Evolutionary conservation across 2,329 filamentous ascomycete genomes (phyloP).

Genomic region (Cladosporium sp.): DNA sequence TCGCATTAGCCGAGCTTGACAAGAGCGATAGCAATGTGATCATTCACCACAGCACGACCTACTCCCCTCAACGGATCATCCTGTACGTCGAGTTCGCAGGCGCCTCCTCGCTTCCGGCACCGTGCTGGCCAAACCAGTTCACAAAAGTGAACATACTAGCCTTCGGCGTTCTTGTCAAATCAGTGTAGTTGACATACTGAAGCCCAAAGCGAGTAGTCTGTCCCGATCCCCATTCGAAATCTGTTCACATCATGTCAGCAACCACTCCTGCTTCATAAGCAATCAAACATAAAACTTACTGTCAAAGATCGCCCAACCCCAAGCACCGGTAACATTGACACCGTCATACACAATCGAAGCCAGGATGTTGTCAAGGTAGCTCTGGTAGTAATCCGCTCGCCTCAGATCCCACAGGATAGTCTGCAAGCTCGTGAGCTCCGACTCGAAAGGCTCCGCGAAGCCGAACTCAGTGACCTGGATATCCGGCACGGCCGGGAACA

Average conservation of each 20-base stretch:
- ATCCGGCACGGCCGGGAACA: conserved; percentile 45
- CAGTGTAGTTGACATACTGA: conserved; percentile 39
- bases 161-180: conserved; percentile 40
- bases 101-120: not conserved
- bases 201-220: conserved; percentile 37
- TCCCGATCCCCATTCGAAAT: conserved; percentile 37
- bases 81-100: conserved; percentile 6
- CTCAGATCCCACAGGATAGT: conserved; percentile 34
- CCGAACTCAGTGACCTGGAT: conserved; percentile 41
- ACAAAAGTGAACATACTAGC: conserved; percentile 42
- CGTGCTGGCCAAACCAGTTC: conserved; percentile 36
- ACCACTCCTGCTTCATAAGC: not conserved
- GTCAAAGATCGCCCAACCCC: conserved; percentile 40
- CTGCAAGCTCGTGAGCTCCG: conserved; percentile 28
- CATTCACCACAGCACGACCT: not conserved
- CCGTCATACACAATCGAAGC: conserved; percentile 37
- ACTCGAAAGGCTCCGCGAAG: conserved; percentile 38
- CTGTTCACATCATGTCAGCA: conserved; percentile 1
- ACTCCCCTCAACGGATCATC: not conserved
- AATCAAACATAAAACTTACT: conserved; percentile 24
- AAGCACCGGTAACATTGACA: conserved; percentile 36
- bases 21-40: not conserved
- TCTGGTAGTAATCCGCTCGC: conserved; percentile 34
- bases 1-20: not conserved
- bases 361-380: conserved; percentile 39